phyloP scores from a whole-genome alignment of 2,329 filamentous ascomycete species.

The Shiraia sp. region DNA sequence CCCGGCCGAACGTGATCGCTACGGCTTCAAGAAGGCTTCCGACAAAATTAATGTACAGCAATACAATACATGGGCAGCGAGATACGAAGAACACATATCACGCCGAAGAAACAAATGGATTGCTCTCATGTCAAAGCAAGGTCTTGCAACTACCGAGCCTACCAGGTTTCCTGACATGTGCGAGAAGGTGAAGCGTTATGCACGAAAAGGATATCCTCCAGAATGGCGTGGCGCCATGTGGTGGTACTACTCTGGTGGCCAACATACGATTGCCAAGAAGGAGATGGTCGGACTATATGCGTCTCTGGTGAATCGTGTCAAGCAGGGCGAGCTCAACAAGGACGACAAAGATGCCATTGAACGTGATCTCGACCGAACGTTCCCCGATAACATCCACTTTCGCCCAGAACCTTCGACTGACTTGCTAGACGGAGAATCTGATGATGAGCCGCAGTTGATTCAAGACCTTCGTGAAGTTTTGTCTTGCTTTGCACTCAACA shows the following conservation, averaged over 20 bases:
- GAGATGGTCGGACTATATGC: constrained; percentile 70
- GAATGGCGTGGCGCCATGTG: constrained; percentile 95
- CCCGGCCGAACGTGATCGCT: constrained; percentile 68
- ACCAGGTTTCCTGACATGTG: constrained; percentile 78
- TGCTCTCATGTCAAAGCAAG: constrained; percentile 73
- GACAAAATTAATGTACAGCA: constrained; percentile 75
- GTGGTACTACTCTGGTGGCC: constrained; percentile 94
- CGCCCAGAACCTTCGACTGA: constrained; percentile 61
- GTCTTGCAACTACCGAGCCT: constrained; percentile 71
- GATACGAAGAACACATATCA: constrained; percentile 75
- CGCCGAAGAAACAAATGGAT: constrained; percentile 82
- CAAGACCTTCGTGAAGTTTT: constrained; percentile 81
- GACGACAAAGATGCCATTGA: constrained; percentile 90
- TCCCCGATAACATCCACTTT: constrained; percentile 91
- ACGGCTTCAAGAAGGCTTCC: constrained; percentile 88
- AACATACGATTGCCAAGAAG: constrained; percentile 74
- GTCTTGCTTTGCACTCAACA: constrained; percentile 87
- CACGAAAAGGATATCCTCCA: constrained; percentile 90
- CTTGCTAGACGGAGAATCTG: constrained; percentile 33
- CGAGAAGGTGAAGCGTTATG: constrained; percentile 84
- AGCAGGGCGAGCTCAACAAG: constrained; percentile 64
- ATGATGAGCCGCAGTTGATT: constrained; percentile 74
- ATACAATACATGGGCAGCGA: constrained; percentile 79
- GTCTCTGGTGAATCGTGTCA: constrained; percentile 68
- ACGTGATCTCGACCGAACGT: constrained; percentile 89